Evolutionary conservation across 441 rosid genomes (phyloP).

Genomic region (Hypseocharis bilobata): DNA sequence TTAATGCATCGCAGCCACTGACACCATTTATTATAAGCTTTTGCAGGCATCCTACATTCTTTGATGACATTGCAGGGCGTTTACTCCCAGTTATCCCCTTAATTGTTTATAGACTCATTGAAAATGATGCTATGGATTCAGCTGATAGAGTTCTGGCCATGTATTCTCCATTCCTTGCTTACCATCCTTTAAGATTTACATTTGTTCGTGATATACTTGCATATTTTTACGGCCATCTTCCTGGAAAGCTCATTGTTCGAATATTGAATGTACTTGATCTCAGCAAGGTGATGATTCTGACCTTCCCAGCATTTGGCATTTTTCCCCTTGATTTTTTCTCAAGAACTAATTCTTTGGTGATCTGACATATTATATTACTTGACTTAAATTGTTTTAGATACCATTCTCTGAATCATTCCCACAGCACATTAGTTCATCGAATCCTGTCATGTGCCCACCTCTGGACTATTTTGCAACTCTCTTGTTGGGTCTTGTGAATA

Average conservation of each 20-base stretch:
- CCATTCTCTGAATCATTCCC: constrained; percentile 93
- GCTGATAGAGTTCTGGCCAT: constrained; percentile 60
- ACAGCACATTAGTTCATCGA: constrained; percentile 56
- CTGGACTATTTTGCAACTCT: constrained; percentile 83
- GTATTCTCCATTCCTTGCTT: constrained; percentile 58
- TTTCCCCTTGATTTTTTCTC: background rate
- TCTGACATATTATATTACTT: background rate
- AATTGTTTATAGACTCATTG: constrained; percentile 78
- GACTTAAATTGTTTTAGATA: constrained; percentile 43
- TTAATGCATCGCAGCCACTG: background rate
- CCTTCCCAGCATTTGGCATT: constrained; percentile 9
- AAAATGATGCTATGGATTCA: constrained; percentile 67
- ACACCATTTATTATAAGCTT: constrained; percentile 20
- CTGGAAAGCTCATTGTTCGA: constrained; percentile 60
- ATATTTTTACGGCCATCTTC: constrained; percentile 85
- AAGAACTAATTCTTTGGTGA: background rate
- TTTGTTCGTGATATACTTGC: constrained; percentile 95
- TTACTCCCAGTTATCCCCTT: constrained; percentile 88
- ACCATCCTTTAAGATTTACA: constrained; percentile 77
- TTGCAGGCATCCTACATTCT: constrained; percentile 79
- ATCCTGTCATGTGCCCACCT: constrained; percentile 72
- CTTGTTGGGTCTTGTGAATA: constrained; percentile 73
- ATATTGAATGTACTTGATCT: constrained; percentile 75
- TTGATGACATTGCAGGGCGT: constrained; percentile 82
- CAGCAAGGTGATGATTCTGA: constrained; percentile 48